Conservation (phyloP, 2,329 filamentous ascomycete genomes). For the Apiospora hydei region DNA sequence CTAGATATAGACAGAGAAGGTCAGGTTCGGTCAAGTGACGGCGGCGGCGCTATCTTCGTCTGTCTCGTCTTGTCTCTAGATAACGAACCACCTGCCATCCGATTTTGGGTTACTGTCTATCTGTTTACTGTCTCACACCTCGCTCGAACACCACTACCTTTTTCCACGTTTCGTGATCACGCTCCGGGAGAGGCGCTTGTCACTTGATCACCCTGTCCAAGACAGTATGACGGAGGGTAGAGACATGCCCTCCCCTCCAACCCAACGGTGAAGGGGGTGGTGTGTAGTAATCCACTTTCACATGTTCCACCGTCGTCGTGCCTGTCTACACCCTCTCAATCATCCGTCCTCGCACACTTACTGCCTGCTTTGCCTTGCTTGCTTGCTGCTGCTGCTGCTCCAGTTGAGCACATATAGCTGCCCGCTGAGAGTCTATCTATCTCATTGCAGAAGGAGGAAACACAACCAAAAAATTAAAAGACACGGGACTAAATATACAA, state of each 20-base stretch:
- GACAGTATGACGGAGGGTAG: slow-evolving; percentile 27
- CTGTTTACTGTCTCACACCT: background rate
- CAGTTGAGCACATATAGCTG: background rate
- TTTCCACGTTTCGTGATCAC: slow-evolving; percentile 32
- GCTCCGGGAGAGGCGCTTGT: slow-evolving; percentile 33
- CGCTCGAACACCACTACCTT: slow-evolving; percentile 26
- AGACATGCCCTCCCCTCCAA: background rate
- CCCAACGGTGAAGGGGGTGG: slow-evolving; percentile 22
- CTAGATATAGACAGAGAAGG: background rate
- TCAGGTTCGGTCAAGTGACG: background rate
- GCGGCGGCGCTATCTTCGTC: background rate
- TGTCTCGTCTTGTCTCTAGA: background rate
- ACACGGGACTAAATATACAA: background rate
- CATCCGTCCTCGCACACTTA: too few species aligned
- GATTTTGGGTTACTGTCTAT: background rate
- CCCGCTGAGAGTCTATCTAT: background rate
- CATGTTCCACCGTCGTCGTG: slow-evolving; percentile 32
- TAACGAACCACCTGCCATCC: background rate
- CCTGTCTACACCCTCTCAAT: background rate
- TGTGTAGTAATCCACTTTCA: slow-evolving; percentile 41
- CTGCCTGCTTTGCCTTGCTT: background rate
- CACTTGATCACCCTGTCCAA: slow-evolving; percentile 38
- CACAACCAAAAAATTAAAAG: background rate
- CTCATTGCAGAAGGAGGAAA: background rate
- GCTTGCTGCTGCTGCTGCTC: background rate